A percentile compares a stretch with the other conserved stretches of the same genome.
Evolutionary conservation across 805 yeast species (phyloP).

Genomic region (Starmerella stigmatis): DNA sequence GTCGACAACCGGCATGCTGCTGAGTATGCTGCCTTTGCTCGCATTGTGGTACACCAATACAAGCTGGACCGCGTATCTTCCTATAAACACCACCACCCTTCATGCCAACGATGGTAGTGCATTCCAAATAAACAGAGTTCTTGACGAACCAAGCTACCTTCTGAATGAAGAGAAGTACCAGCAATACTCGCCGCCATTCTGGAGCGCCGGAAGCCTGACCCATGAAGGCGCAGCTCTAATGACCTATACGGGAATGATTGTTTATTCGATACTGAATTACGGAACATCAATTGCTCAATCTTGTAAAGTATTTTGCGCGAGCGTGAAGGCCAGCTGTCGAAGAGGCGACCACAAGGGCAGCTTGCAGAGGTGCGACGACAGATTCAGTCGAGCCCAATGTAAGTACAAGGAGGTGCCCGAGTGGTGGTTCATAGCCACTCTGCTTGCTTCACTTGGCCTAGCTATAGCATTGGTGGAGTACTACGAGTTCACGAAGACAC

Average conservation of each 20-base stretch:
- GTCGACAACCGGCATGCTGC: slow-evolving; percentile 32
- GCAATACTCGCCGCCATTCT: slow-evolving; percentile 47
- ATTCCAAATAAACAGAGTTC: slow-evolving; percentile 37
- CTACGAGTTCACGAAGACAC: slow-evolving; percentile 32
- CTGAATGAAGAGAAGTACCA: slow-evolving; percentile 39
- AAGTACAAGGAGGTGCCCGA: slow-evolving; percentile 46
- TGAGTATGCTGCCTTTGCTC: slow-evolving; percentile 30
- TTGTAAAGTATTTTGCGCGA: slow-evolving; percentile 23
- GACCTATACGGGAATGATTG: slow-evolving; percentile 43
- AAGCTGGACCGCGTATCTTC: slow-evolving; percentile 42
- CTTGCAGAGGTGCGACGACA: slow-evolving; percentile 14
- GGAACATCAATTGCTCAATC: slow-evolving; percentile 29
- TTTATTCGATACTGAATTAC: slow-evolving; percentile 39
- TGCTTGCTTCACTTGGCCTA: slow-evolving; percentile 36
- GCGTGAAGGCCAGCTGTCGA: slow-evolving; percentile 10
- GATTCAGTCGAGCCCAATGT: slow-evolving; percentile 41
- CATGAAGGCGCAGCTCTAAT: slow-evolving; percentile 44
- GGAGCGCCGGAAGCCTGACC: slow-evolving; percentile 45
- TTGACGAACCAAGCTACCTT: slow-evolving; percentile 30
- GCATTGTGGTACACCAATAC: slow-evolving; percentile 38
- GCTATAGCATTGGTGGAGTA: slow-evolving; percentile 39
- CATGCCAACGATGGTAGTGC: slow-evolving; percentile 38
- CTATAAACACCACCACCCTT: slow-evolving; percentile 37
- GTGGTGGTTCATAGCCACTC: slow-evolving; percentile 38
- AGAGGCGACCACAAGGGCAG: slow-evolving; percentile 6